phyloP scores from a whole-genome alignment of 345 rosid species.

The Brassica napus region DNA sequence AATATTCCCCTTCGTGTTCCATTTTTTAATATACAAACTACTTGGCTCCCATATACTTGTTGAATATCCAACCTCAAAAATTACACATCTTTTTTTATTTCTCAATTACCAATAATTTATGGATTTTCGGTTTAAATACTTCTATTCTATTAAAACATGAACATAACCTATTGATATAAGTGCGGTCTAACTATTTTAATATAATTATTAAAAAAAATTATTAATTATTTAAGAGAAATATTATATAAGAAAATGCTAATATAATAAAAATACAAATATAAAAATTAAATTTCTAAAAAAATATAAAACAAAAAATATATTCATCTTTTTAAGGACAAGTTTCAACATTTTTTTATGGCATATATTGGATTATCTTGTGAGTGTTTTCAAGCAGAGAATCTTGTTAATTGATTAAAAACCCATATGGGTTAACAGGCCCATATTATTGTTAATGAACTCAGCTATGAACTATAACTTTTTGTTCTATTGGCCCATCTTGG shows the following conservation, averaged over 20 bases:
- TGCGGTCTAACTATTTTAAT: too few relatives aligned
- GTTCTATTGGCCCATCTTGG: not conserved
- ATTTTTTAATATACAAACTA: not conserved
- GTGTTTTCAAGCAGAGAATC: not conserved
- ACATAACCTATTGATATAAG: too few relatives aligned
- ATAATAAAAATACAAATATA: too few relatives aligned
- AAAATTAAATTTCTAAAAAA: too few relatives aligned
- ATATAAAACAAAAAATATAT: too few relatives aligned
- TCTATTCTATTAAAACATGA: too few relatives aligned
- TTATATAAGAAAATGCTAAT: too few relatives aligned
- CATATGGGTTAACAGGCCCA: not conserved
- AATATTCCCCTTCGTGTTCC: constrained; percentile 31
- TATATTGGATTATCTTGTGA: not conserved
- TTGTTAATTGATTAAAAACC: not conserved
- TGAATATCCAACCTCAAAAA: constrained; percentile 5
- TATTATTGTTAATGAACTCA: not conserved
- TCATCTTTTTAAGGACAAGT: not conserved
- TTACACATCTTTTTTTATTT: not conserved
- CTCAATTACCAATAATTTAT: not conserved
- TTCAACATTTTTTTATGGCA: not conserved
- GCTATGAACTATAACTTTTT: not conserved
- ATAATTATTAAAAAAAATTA: too few relatives aligned
- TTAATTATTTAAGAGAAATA: too few relatives aligned
- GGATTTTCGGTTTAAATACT: not conserved
- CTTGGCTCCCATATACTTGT: constrained; percentile 28